Evolutionary conservation across 352 stramenopile genomes (phyloP), one percentile per base, ranked within the genome.

Genomic region (Globisporangium echinulatum): DNA sequence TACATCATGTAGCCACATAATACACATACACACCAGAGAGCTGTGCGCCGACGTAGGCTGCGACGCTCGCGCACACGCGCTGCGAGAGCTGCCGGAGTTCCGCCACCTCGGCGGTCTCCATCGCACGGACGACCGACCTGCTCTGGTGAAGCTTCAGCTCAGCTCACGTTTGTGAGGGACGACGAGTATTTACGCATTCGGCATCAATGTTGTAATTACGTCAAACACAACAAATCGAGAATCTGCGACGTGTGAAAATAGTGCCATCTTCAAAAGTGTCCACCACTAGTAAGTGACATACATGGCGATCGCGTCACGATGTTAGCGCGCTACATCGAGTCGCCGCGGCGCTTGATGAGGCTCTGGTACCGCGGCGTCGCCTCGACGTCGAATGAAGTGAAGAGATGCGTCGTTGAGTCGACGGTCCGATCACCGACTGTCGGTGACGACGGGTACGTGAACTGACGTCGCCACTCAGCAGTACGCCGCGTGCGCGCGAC

Each of bases 21-120:
- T 33, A 33, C 25, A 33, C 25, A 33, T 33, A 68, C 68, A 47
- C 43, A 92, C 83, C 77, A 49, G 79, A 70, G 11, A 91, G 69
- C 63, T 93, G 77, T 0, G 69, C 72, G 38, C 79, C 83, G 0
- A 85, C 69, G 61, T 93, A 93, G 39, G 74, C 72, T 10, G 78
- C 66, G 43, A 93, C 72, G 48, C 71, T 88, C 68, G 87, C 79
- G 48, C 81, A 85, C 58, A 93, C 76, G 49, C 68, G 74, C 67
- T 77, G 70, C 51, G 79, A 75, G 62, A 93, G 81, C 63, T 72
- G 58, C 61, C 62, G 68, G 38, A 93, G 72, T 51, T 85, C 73
- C 54, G 80, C 70, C 56, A 72, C 71, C 60, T 90, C 79, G 1
- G 63, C 62, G 40, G 67, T 68, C 61, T 92, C 76, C 82, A 92